Percentiles rank a stretch among this genome's conserved stretches.
phyloP scores from a whole-genome alignment of 495 filamentous ascomycete genomes.

The Aspergillus nidulans region DNA sequence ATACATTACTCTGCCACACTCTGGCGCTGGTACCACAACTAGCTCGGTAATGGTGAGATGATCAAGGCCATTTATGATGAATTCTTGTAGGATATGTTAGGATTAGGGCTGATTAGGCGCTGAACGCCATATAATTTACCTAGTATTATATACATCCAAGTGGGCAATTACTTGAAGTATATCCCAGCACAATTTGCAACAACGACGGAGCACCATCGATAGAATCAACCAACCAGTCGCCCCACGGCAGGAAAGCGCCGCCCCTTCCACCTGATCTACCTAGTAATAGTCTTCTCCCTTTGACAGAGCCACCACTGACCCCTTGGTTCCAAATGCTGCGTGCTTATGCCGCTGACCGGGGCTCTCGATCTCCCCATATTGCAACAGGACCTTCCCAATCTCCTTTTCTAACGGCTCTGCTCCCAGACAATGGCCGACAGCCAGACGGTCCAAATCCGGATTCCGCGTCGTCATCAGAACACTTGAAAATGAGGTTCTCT shows the following conservation, averaged over 20 bases:
- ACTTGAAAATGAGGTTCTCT: neutral
- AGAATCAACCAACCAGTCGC: no score
- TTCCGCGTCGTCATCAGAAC: neutral
- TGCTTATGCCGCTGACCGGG: neutral
- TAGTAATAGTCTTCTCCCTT: neutral
- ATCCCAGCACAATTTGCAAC: no score
- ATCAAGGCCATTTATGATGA: conserved; percentile 93
- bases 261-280: no score
- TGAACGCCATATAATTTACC: no score
- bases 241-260: no score
- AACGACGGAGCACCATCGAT: no score
- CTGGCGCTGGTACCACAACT: conserved; percentile 99
- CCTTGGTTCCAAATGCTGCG: neutral
- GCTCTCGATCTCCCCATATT: neutral
- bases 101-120: no score
- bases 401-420: neutral
- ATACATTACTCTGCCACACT: conserved; percentile 97
- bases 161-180: no score
- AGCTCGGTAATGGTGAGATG: conserved; percentile 94
- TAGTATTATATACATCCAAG: no score
- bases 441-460: neutral
- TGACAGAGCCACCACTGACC: neutral
- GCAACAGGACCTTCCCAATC: neutral
- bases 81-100: no score
- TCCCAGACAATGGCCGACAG: neutral